Evolutionary conservation across 2,329 filamentous ascomycete species (phyloP).

Genomic region (Triangularia verruculosa): DNA sequence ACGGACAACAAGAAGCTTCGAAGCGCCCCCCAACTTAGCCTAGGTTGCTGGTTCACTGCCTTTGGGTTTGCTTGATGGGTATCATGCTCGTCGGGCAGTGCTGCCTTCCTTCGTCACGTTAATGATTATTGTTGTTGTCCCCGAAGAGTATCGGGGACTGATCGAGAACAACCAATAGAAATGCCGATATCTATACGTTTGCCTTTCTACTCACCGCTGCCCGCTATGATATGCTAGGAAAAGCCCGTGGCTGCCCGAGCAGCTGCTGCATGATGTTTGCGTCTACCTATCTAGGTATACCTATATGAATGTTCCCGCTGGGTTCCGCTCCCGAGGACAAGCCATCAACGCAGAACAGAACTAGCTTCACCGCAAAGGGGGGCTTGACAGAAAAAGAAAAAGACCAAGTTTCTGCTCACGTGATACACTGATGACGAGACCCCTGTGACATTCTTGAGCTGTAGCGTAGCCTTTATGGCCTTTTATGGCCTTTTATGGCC

Average conservation of each 20-base stretch:
- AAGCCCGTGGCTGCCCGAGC: too few relatives aligned
- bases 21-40: neutral
- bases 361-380: neutral
- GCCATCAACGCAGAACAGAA: neutral
- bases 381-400: neutral
- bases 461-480: neutral
- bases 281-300: neutral
- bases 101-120: too few relatives aligned
- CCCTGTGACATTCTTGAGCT: neutral
- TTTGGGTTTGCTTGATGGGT: neutral
- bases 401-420: neutral
- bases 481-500: neutral
- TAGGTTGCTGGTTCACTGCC: neutral
- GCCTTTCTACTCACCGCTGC: neutral
- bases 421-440: neutral
- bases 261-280: too few relatives aligned
- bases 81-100: neutral
- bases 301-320: neutral
- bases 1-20: too few relatives aligned
- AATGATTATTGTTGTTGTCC: neutral
- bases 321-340: neutral
- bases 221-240: too few relatives aligned
- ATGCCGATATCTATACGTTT: too few relatives aligned
- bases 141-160: neutral
- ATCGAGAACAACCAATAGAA: neutral